These are phyloP conservation scores for Hemisphaericaspora xylanilytica DNA, from an alignment of 1,139 yeast species.

Conservation along the genomic window DNA sequence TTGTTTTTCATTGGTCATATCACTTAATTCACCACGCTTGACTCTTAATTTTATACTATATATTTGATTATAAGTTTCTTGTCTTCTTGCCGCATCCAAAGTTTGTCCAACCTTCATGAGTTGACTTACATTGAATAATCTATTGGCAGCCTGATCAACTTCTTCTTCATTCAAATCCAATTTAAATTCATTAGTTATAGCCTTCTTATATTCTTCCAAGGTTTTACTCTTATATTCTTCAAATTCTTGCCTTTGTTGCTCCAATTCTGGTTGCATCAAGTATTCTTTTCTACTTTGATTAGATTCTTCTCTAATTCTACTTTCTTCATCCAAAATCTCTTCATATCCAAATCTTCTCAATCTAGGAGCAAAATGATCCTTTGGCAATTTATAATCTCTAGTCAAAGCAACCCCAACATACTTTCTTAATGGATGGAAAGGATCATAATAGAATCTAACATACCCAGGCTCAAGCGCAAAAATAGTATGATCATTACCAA, in stretches of 20 bases:
- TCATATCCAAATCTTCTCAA: constrained; percentile 79
- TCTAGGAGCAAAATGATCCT: constrained; percentile 86
- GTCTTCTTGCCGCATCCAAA: constrained; percentile 55
- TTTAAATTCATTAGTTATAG: constrained; percentile 19
- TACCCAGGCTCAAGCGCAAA: constrained; percentile 91
- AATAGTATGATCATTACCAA: constrained; percentile 92
- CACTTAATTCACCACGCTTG: constrained; percentile 37
- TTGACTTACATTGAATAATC: constrained; percentile 48
- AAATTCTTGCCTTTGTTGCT: constrained; percentile 34
- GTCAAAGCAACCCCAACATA: constrained; percentile 84
- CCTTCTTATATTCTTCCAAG: constrained; percentile 16
- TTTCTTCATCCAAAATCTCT: constrained; percentile 57
- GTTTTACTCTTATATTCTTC: constrained; percentile 20
- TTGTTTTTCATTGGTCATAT: constrained; percentile 23
- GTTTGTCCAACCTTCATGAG: constrained; percentile 25
- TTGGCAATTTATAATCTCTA: constrained; percentile 66
- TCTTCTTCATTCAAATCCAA: constrained; percentile 33
- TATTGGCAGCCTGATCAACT: constrained; percentile 39
- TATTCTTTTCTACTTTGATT: constrained; percentile 56
- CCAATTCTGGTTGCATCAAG: constrained; percentile 51
- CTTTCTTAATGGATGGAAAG: constrained; percentile 93
- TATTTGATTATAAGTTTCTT: constrained; percentile 51
- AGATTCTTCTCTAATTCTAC: constrained; percentile 60
- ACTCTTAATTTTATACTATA: constrained; percentile 47
- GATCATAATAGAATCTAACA: constrained; percentile 88